A percentile compares a stretch with the other conserved stretches of the same genome.
Conservation (phyloP, 2,329 filamentous ascomycete species). For the Epichloe elymi region DNA sequence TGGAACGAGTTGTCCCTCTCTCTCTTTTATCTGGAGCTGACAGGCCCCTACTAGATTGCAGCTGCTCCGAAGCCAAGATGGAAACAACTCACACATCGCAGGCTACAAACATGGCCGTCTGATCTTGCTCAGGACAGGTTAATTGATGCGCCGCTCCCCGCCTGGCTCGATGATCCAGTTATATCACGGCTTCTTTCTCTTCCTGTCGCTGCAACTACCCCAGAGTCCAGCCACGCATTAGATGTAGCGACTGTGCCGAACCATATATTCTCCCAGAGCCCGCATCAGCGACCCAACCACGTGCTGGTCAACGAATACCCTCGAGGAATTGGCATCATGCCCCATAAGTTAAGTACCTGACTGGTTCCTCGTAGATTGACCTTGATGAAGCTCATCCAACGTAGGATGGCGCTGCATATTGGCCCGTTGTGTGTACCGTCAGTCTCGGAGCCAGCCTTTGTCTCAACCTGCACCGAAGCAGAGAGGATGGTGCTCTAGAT, state of each 20-base stretch:
- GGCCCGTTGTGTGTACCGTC: constrained; percentile 79
- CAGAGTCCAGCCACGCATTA: background rate
- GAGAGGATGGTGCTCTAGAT: constrained; percentile 44
- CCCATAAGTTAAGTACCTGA: constrained; percentile 53
- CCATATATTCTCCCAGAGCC: constrained; percentile 48
- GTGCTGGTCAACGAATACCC: constrained; percentile 88
- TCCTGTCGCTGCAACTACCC: constrained; percentile 19
- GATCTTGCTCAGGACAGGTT: constrained; percentile 68
- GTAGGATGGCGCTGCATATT: constrained; percentile 71
- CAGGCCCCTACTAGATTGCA: constrained; percentile 31
- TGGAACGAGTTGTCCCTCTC: background rate
- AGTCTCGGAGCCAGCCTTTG: constrained; percentile 69
- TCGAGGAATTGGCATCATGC: constrained; percentile 87
- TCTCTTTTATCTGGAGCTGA: background rate
- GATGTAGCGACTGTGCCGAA: background rate
- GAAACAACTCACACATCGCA: constrained; percentile 77
- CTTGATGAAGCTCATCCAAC: constrained; percentile 19
- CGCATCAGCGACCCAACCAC: constrained; percentile 72
- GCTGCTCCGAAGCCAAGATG: constrained; percentile 63
- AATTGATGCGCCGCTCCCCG: constrained; percentile 58
- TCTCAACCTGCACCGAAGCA: constrained; percentile 60
- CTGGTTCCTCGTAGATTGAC: constrained; percentile 3
- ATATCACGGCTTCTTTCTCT: constrained; percentile 46
- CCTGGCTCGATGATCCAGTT: constrained; percentile 61
- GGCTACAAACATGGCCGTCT: constrained; percentile 83